Evolutionary conservation across 2,329 filamentous ascomycete species (phyloP).

Genomic region (Alternaria burnsii): DNA sequence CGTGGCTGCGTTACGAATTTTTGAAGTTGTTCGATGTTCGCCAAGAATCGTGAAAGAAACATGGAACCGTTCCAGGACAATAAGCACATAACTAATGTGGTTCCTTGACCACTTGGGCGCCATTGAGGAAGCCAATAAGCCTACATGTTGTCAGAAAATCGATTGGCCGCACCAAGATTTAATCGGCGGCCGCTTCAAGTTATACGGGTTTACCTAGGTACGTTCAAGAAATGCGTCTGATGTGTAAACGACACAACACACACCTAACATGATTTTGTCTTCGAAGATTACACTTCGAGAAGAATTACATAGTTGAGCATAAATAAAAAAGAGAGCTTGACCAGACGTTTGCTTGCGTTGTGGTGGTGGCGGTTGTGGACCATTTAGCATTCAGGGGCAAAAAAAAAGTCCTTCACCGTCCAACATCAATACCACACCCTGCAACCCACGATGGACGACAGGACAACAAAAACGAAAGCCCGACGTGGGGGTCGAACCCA

Average conservation of each 20-base stretch:
- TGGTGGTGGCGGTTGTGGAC: not conserved
- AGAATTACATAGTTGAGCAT: not conserved
- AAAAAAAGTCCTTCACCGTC: not conserved
- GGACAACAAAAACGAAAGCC: slow-evolving; percentile 10
- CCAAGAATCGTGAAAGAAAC: no score
- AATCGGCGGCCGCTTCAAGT: not conserved
- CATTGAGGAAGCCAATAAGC: not conserved
- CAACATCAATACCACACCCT: not conserved
- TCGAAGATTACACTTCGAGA: not conserved
- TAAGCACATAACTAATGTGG: not conserved
- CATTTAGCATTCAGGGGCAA: not conserved
- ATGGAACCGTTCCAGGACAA: not conserved
- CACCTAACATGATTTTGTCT: not conserved
- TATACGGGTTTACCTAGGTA: not conserved
- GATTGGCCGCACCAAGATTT: not conserved
- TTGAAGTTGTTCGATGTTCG: no score
- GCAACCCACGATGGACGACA: not conserved
- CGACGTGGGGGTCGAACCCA: slow-evolving; percentile 25
- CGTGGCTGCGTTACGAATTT: no score
- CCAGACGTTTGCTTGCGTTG: not conserved
- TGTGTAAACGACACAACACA: not conserved
- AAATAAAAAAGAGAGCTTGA: not conserved
- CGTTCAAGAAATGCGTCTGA: not conserved
- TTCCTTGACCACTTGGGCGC: not conserved
- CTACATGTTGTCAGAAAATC: not conserved